Evolutionary conservation across 768 basidiomycete species (phyloP), one percentile per base, ranked within the genome.

Genomic region (Xerocomus potaroensis): DNA sequence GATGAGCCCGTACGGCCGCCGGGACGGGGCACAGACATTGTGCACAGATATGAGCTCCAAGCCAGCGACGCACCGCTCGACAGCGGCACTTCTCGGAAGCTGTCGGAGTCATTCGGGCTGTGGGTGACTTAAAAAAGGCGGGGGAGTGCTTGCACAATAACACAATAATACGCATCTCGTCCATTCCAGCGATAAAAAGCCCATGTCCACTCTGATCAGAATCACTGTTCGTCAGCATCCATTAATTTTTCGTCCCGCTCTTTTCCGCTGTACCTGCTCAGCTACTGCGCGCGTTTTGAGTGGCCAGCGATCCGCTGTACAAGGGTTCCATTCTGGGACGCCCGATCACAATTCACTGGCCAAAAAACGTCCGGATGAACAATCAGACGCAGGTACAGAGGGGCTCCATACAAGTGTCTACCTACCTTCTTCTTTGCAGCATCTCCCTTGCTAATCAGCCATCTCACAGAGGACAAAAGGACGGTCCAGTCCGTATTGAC

Each of bases 371-470:
- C 55, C 50, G 5, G 48, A 33, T 37, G 62, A 66, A 34, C 52
- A 50, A 3, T 57, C 53, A 1, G 49, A 53, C 22, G 53, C 56
- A 15, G 68, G 67, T 45, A 63, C 59, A 5, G 71, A 72, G 34
- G 71, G 71, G 0, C 54, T 59, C 15, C 71, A 72, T 50, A 54
- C 41, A 47, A 62, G 71, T 70, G 43, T 39, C 12, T n/a, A n/a
- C n/a, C n/a, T n/a, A n/a, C n/a, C n/a, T n/a, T n/a, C n/a, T n/a
- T 41, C 33, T 0, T 29, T 21, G 27, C 43, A 33, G 36, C 31
- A 41, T 30, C 15, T 9, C 14, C 47, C 2, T 38, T 16, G 16
- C 46, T 48, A 7, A 51, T 39, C 3, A 9, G 18, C 9, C 26
- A 27, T 41, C 12, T 43, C n/a, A 14, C 43, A 65, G 68, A 64